phyloP scores from a whole-genome alignment of 1,139 yeast genomes.

The Arxiozyma bovina region DNA sequence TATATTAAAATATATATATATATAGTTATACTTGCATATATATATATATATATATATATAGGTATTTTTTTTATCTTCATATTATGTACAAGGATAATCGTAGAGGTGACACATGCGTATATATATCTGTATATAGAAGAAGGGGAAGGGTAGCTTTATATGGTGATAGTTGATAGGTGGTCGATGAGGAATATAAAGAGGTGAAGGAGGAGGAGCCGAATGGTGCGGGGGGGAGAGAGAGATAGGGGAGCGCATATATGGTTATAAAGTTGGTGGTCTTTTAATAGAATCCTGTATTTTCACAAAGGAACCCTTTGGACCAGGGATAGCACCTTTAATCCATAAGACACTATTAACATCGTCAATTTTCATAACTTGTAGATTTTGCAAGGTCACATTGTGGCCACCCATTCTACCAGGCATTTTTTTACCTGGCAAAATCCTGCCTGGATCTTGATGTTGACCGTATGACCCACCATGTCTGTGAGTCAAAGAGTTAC shows the following conservation, averaged over 20 bases:
- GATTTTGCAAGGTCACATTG: constrained; percentile 65
- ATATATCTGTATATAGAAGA: not conserved
- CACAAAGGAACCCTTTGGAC: constrained; percentile 71
- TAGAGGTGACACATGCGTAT: not conserved
- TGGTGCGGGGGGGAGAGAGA: not conserved
- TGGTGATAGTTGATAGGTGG: too few relatives aligned
- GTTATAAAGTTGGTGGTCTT: constrained; percentile 16
- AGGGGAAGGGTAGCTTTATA: too few relatives aligned
- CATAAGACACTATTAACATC: constrained; percentile 73
- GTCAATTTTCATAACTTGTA: constrained; percentile 69
- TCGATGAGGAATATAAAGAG: too few relatives aligned
- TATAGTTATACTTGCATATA: too few relatives aligned
- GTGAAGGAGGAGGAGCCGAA: too few relatives aligned
- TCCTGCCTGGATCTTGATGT: constrained; percentile 92
- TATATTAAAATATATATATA: not conserved
- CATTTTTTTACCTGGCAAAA: constrained; percentile 94
- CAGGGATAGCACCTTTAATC: constrained; percentile 86
- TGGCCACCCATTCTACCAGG: constrained; percentile 93
- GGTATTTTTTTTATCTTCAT: not conserved
- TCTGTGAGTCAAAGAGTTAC: constrained; percentile 90
- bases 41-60: not conserved
- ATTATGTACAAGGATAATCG: not conserved
- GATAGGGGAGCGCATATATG: not conserved
- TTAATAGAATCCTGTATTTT: constrained; percentile 71
- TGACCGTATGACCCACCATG: constrained; percentile 97